Evolutionary conservation across 139 green algal species (phyloP).

Genomic region (Pleodorina starrii): DNA sequence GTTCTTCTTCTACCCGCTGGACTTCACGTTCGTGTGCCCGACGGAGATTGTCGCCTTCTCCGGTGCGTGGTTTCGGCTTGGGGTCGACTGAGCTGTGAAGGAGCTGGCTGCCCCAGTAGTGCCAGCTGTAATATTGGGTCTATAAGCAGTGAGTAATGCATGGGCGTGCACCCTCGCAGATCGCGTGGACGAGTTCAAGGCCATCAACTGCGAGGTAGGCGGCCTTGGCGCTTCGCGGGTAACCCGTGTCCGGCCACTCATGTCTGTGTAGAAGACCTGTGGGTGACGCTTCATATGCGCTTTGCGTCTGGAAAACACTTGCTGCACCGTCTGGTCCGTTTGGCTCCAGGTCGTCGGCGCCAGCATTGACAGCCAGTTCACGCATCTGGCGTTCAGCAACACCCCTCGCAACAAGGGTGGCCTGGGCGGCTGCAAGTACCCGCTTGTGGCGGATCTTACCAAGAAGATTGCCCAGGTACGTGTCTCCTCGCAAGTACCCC

Average conservation of each 20-base stretch:
- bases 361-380: conserved; percentile 96
- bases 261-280: too few relatives aligned
- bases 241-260: too few relatives aligned
- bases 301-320: too few relatives aligned
- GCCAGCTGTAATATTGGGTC: too few relatives aligned
- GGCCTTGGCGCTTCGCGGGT: not conserved
- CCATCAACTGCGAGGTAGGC: conserved; percentile 86
- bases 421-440: conserved; percentile 96
- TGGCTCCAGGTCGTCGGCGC: conserved; percentile 87
- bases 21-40: conserved; percentile 88
- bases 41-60: conserved; percentile 98
- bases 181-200: conserved; percentile 92
- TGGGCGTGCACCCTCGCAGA: too few relatives aligned
- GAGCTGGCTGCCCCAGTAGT: too few relatives aligned
- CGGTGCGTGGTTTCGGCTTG: not conserved
- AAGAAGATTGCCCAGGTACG: conserved; percentile 79
- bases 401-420: conserved; percentile 93
- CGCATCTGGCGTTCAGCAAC: conserved; percentile 97
- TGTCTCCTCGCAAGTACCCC: too few relatives aligned
- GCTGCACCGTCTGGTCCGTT: too few relatives aligned
- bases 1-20: conserved; percentile 97
- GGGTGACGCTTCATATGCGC: too few relatives aligned
- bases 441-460: conserved; percentile 96
- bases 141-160: too few relatives aligned
- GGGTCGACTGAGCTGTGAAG: too few relatives aligned